Percentiles rank a stretch among this genome's conserved stretches.
Evolutionary conservation across 805 yeast species (phyloP).

Genomic region (Pichia insulana): DNA sequence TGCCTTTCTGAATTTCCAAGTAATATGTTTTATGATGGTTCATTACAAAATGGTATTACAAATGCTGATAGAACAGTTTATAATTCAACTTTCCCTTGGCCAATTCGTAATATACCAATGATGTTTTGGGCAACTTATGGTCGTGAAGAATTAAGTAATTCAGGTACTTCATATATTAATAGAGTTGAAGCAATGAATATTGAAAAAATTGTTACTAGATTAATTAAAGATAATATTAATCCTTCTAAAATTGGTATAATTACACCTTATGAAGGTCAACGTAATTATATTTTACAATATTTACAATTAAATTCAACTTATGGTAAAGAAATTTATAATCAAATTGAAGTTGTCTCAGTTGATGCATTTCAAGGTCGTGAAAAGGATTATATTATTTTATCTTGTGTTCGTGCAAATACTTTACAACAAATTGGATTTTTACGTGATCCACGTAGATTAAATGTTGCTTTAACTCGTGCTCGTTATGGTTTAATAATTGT

Average conservation of each 20-base stretch:
- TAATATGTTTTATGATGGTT: slow-evolving; percentile 88
- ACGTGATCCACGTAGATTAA: slow-evolving; percentile 76
- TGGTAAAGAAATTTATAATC: slow-evolving; percentile 53
- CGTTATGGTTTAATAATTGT: slow-evolving; percentile 70
- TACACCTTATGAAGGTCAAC: slow-evolving; percentile 92
- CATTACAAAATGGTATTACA: slow-evolving; percentile 86
- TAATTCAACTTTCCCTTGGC: slow-evolving; percentile 80
- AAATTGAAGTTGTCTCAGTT: slow-evolving; percentile 80
- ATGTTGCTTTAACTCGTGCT: slow-evolving; percentile 86
- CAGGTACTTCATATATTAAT: slow-evolving; percentile 76
- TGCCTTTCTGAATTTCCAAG: slow-evolving; percentile 78
- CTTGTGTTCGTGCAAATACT: slow-evolving; percentile 60
- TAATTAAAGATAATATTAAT: slow-evolving; percentile 67
- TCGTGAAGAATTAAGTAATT: slow-evolving; percentile 75
- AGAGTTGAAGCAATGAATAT: slow-evolving; percentile 86
- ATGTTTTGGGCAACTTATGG: slow-evolving; percentile 92
- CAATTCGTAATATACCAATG: slow-evolving; percentile 77
- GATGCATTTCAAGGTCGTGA: slow-evolving; percentile 58
- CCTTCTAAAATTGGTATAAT: slow-evolving; percentile 85
- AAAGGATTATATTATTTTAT: slow-evolving; percentile 41
- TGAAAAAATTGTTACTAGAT: slow-evolving; percentile 63
- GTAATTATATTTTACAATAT: slow-evolving; percentile 71
- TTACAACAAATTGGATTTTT: slow-evolving; percentile 72
- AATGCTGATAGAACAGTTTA: slow-evolving; percentile 54
- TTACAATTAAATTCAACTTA: slow-evolving; percentile 63